Evolutionary conservation across 2,329 filamentous ascomycete species (phyloP).

Genomic region (Xenoacremonium recifei): DNA sequence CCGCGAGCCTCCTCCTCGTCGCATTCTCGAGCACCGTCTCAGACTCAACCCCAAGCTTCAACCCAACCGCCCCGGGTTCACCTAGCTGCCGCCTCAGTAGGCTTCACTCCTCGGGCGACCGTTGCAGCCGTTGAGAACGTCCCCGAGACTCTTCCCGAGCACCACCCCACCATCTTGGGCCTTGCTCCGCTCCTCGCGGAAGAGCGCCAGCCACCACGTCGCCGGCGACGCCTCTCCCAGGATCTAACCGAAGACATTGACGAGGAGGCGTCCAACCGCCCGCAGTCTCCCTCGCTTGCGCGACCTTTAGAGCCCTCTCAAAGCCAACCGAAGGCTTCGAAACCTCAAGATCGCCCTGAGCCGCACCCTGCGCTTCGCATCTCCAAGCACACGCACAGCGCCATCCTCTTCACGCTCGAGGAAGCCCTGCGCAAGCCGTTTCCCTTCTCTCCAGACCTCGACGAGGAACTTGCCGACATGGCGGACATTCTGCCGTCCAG

Average conservation of each 20-base stretch:
- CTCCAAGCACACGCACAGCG: conserved; percentile 81
- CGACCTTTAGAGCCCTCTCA: conserved; percentile 17
- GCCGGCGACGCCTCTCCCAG: conserved; percentile 42
- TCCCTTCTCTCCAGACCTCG: conserved; percentile 76
- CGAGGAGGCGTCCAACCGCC: conserved; percentile 36
- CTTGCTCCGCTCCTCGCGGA: conserved; percentile 38
- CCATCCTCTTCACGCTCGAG: conserved; percentile 89
- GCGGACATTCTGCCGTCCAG: conserved; percentile 69
- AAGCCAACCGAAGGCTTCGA: conserved; percentile 28
- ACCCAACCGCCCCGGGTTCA: too few species aligned
- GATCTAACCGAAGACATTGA: conserved; percentile 46
- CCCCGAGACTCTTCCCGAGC: conserved; percentile 21
- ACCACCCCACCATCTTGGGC: conserved; percentile 24
- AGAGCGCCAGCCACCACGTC: conserved; percentile 33
- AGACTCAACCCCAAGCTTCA: too few species aligned
- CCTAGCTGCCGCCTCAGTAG: conserved; percentile 46
- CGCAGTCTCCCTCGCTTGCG: conserved; percentile 21
- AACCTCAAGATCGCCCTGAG: conserved; percentile 32
- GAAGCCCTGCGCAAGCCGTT: conserved; percentile 82
- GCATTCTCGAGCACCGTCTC: too few species aligned
- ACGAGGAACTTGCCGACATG: conserved; percentile 91
- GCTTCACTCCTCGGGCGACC: conserved; percentile 42
- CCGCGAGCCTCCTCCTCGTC: too few species aligned
- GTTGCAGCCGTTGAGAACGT: conserved; percentile 11
- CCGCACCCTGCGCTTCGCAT: conserved; percentile 59